Conservation (phyloP, 2,329 filamentous ascomycete species). For the Cladosporium sp. region DNA sequence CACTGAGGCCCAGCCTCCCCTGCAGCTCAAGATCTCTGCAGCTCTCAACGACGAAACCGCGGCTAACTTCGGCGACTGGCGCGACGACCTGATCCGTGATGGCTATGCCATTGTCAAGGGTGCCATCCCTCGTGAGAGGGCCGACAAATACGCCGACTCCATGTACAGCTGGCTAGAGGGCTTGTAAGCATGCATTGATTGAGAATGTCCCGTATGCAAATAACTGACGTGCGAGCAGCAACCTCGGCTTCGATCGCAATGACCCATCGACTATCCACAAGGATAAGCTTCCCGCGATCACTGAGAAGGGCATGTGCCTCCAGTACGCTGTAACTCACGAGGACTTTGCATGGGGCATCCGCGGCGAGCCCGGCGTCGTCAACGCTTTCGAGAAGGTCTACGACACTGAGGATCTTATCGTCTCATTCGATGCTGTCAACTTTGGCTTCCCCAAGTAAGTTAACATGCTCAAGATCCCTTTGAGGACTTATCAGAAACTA, state of each 20-base stretch:
- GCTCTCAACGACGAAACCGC: constrained; percentile 21
- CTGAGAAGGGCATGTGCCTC: constrained; percentile 48
- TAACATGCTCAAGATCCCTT: background rate
- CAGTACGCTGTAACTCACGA: constrained; percentile 47
- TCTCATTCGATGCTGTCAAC: constrained; percentile 49
- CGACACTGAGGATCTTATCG: constrained; percentile 44
- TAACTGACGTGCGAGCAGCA: constrained; percentile 21
- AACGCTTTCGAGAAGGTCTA: constrained; percentile 46
- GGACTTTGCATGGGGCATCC: constrained; percentile 47
- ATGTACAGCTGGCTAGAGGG: constrained; percentile 31
- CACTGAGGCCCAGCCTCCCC: constrained; percentile 13
- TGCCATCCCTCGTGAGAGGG: constrained; percentile 40
- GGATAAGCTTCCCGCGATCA: constrained; percentile 37
- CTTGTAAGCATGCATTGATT: constrained; percentile 32
- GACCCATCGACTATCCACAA: constrained; percentile 33
- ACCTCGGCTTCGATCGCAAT: constrained; percentile 35
- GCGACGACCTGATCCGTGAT: constrained; percentile 34
- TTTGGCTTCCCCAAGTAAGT: constrained; percentile 36
- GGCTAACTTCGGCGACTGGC: constrained; percentile 26
- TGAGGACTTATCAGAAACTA: background rate
- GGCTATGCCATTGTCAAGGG: constrained; percentile 47
- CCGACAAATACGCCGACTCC: constrained; percentile 31
- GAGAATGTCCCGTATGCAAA: background rate
- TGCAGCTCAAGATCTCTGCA: background rate
- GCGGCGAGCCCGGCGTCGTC: constrained; percentile 46